phyloP scores from a whole-genome alignment of 371 early-diverging fungal genomes.

The Mortierella sp. region DNA sequence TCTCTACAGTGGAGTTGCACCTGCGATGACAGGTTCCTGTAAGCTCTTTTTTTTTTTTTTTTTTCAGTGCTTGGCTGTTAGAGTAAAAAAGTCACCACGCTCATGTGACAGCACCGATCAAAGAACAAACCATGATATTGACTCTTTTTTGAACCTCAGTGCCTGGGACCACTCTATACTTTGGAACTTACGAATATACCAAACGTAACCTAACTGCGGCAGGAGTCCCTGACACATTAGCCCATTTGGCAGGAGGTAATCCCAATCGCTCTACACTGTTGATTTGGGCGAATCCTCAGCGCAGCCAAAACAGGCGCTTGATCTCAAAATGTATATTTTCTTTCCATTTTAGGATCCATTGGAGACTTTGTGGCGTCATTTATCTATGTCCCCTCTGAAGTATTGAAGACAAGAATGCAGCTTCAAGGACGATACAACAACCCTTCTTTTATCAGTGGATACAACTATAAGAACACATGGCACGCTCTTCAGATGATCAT shows the following conservation, averaged over 20 bases:
- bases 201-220: conserved; percentile 71
- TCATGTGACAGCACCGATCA: too few species aligned
- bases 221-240: conserved; percentile 66
- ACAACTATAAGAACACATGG: conserved; percentile 78
- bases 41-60: conserved; percentile 17
- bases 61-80: not conserved
- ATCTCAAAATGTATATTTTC: not conserved
- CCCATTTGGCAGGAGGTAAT: conserved; percentile 75
- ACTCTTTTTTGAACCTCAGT: conserved; percentile 50
- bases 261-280: not conserved
- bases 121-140: not conserved
- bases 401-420: conserved; percentile 84
- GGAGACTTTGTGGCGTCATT: conserved; percentile 81
- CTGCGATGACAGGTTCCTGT: conserved; percentile 82
- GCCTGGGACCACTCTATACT: conserved; percentile 76
- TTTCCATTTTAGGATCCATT: conserved; percentile 56
- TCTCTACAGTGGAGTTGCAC: conserved; percentile 77
- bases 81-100: too few species aligned
- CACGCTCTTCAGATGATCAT: conserved; percentile 79
- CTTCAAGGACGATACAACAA: conserved; percentile 84
- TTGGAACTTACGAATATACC: conserved; percentile 78
- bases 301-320: not conserved
- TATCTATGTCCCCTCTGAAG: conserved; percentile 84
- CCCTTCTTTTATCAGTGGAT: conserved; percentile 78
- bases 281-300: not conserved